phyloP scores from a whole-genome alignment of 2,329 filamentous ascomycete species.

The Dothideomycetidae sp. region DNA sequence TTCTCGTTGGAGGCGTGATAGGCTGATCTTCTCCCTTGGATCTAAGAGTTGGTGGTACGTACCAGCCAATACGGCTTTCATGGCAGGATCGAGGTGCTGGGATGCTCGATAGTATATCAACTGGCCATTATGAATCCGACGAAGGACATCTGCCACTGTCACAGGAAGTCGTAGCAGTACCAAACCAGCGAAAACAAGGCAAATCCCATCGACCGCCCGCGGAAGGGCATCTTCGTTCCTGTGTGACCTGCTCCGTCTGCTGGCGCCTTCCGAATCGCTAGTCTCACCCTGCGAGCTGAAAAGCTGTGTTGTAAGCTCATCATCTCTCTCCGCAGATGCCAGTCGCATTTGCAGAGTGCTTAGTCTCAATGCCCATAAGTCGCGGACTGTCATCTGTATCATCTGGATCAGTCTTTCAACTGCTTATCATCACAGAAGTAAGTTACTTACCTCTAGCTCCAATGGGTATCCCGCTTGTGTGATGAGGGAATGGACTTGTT shows the following conservation, averaged over 20 bases:
- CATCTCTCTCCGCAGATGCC: constrained; percentile 21
- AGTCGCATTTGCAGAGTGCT: constrained; percentile 37
- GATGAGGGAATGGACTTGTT: constrained; percentile 64
- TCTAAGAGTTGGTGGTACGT: constrained; percentile 48
- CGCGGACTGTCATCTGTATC: constrained; percentile 49
- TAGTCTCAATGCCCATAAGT: constrained; percentile 72
- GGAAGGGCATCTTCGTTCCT: constrained; percentile 42
- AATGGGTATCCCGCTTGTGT: constrained; percentile 48
- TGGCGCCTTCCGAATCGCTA: constrained; percentile 29
- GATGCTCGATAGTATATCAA: constrained; percentile 57
- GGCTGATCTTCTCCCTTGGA: constrained; percentile 31
- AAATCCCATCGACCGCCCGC: constrained; percentile 58
- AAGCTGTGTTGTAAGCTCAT: constrained; percentile 29
- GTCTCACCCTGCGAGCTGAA: constrained; percentile 42
- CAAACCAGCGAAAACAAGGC: constrained; percentile 65
- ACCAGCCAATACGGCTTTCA: constrained; percentile 50
- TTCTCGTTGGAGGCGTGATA: constrained; percentile 48
- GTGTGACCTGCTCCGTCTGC: constrained; percentile 30
- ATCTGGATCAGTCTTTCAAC: too few species aligned
- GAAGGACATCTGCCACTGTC: constrained; percentile 56
- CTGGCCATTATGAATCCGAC: constrained; percentile 52
- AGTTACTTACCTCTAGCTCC: constrained; percentile 47
- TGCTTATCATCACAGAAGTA: constrained; percentile 6
- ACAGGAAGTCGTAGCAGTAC: constrained; percentile 62
- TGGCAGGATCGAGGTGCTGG: constrained; percentile 44